Conservation (phyloP, 139 green algal genomes). For the Chloropicon primus region DNA sequence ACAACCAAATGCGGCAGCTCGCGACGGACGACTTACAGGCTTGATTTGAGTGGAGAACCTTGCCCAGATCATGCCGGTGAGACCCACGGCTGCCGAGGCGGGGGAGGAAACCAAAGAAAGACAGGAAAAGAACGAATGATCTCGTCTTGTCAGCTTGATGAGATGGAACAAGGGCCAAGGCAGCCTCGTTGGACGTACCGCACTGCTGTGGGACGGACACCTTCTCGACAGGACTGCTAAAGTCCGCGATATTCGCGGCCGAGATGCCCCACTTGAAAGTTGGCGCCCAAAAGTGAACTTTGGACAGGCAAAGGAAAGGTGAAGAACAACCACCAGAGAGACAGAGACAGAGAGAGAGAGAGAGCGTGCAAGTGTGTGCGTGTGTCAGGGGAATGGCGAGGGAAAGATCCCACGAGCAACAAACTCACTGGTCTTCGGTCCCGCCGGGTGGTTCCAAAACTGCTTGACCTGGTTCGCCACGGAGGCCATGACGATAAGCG, state of each 20-base stretch:
- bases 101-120: background rate
- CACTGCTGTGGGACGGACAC: slow-evolving; percentile 83
- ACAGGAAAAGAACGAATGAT: too few species aligned
- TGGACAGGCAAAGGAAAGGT: background rate
- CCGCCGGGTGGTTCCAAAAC: slow-evolving; percentile 69
- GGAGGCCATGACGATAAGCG: background rate
- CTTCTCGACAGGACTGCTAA: slow-evolving; percentile 71
- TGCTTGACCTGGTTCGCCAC: background rate
- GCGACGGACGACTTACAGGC: slow-evolving; percentile 26
- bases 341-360: background rate
- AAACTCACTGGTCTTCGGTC: slow-evolving; percentile 57
- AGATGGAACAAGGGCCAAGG: too few species aligned
- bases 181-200: background rate
- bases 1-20: background rate
- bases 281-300: slow-evolving; percentile 85
- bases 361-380: background rate
- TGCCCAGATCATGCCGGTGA: slow-evolving; percentile 84
- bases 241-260: slow-evolving; percentile 89
- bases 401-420: too few species aligned
- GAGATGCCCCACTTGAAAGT: slow-evolving; percentile 98
- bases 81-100: slow-evolving; percentile 43
- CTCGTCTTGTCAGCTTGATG: too few species aligned
- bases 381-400: background rate
- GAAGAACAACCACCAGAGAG: background rate
- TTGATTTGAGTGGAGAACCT: slow-evolving; percentile 74